phyloP scores from a whole-genome alignment of 345 rosid genomes.

The Rubroshorea leprosula region DNA sequence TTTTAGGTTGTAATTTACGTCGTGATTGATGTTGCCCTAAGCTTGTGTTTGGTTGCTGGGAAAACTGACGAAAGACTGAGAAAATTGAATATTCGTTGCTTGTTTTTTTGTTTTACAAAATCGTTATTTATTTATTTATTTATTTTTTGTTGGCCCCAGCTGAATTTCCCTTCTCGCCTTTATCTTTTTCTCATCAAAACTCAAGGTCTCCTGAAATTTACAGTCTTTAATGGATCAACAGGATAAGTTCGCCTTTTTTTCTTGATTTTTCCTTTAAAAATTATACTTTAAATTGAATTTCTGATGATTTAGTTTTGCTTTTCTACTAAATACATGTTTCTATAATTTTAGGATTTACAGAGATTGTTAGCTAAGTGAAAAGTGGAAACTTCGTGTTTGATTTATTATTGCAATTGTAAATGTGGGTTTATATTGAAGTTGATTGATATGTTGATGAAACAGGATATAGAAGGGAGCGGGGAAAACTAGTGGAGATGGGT shows the following conservation, averaged over 20 bases:
- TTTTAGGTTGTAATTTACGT: neutral
- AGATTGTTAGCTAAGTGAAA: neutral
- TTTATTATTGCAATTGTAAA: slow-evolving; percentile 11
- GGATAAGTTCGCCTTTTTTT: neutral
- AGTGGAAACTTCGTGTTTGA: neutral
- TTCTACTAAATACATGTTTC: too few species aligned
- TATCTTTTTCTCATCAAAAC: too few species aligned
- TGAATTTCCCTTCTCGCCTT: too few species aligned
- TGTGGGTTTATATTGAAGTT: slow-evolving; percentile 24
- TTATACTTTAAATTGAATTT: too few species aligned
- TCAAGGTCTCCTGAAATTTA: neutral
- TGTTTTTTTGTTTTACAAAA: neutral
- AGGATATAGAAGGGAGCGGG: slow-evolving; percentile 16
- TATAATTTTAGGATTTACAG: neutral
- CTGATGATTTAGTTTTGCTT: too few species aligned
- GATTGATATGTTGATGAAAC: slow-evolving; percentile 24
- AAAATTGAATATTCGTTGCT: too few species aligned
- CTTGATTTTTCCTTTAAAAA: too few species aligned
- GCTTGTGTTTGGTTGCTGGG: neutral
- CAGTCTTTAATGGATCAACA: neutral
- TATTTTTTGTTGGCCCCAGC: too few species aligned
- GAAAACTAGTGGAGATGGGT: slow-evolving; percentile 45
- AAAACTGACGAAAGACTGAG: too few species aligned
- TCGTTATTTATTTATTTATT: neutral
- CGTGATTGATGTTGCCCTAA: neutral